Evolutionary conservation across 2,329 filamentous ascomycete genomes (phyloP).

Genomic region (Pseudogymnoascus sp.): DNA sequence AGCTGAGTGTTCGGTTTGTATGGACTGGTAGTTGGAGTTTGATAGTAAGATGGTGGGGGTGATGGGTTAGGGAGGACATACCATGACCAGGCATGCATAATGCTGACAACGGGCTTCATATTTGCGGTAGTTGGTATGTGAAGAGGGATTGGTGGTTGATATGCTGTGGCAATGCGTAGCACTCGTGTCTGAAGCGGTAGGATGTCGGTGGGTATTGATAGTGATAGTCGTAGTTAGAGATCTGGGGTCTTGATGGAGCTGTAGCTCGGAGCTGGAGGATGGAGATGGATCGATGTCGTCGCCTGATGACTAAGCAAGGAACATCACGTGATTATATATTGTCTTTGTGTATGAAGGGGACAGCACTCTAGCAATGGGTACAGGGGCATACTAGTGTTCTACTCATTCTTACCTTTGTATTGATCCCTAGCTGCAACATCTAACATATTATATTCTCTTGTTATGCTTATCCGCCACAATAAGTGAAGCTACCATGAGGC

Average conservation of each 20-base stretch:
- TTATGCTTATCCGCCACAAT: neutral
- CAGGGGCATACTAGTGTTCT: no score
- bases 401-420: neutral
- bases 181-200: neutral
- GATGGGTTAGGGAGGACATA: constrained; percentile 38
- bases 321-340: neutral
- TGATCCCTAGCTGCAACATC: neutral
- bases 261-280: neutral
- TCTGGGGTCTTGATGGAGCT: constrained; percentile 1
- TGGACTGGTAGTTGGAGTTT: neutral
- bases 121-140: constrained; percentile 30
- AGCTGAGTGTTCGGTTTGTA: neutral
- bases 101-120: constrained; percentile 89
- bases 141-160: neutral
- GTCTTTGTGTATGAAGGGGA: neutral
- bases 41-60: constrained; percentile 9
- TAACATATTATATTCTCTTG: neutral
- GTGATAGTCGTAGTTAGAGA: neutral
- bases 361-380: neutral
- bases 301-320: neutral
- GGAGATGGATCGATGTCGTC: constrained; percentile 1
- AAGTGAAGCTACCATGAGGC: no score
- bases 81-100: constrained; percentile 93
- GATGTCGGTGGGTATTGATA: neutral
- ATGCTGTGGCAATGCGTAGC: neutral